A percentile compares a stretch with the other conserved stretches of the same genome.
Evolutionary conservation across 1,284 basidiomycete genomes (phyloP).

Genomic region (Sparassis latifolia): DNA sequence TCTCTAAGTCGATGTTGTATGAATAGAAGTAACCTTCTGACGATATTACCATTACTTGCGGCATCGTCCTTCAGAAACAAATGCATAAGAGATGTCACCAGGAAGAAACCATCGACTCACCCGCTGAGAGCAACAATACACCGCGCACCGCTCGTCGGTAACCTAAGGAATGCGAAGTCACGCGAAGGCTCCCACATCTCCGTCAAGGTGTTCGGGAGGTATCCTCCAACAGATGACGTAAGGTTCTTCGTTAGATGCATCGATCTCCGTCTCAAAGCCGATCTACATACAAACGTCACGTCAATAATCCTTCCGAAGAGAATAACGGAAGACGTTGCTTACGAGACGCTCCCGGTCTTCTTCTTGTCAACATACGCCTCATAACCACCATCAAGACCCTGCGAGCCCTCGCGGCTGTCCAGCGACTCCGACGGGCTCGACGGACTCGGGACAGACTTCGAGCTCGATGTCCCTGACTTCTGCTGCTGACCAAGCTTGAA

Average conservation of each 20-base stretch:
- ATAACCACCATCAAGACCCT: slow-evolving; percentile 62
- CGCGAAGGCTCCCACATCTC: slow-evolving; percentile 97
- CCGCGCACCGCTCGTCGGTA: slow-evolving; percentile 76
- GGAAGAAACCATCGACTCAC: slow-evolving; percentile 38
- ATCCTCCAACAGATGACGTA: slow-evolving; percentile 81
- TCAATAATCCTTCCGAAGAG: neutral
- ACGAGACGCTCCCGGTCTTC: slow-evolving; percentile 49
- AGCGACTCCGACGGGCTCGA: slow-evolving; percentile 59
- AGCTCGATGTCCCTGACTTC: slow-evolving; percentile 10
- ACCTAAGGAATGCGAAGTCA: slow-evolving; percentile 89
- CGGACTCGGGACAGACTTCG: slow-evolving; percentile 20
- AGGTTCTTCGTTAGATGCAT: slow-evolving; percentile 76
- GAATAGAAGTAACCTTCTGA: slow-evolving; percentile 95
- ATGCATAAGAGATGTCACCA: neutral
- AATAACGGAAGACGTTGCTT: slow-evolving; percentile 1
- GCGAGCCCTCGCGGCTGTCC: slow-evolving; percentile 53
- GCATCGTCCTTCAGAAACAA: slow-evolving; percentile 64
- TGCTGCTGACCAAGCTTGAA: slow-evolving; percentile 69
- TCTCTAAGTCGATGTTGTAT: slow-evolving; percentile 94
- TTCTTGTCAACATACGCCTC: slow-evolving; percentile 71
- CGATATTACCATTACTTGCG: slow-evolving; percentile 96
- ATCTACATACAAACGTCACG: slow-evolving; percentile 27
- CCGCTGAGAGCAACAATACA: slow-evolving; percentile 84
- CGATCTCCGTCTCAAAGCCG: slow-evolving; percentile 63
- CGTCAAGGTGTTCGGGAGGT: slow-evolving; percentile 85